Evolutionary conservation across 2,329 filamentous ascomycete genomes (phyloP), one percentile per base, ranked within the genome.

Genomic region (Diaporthe amygdali): DNA sequence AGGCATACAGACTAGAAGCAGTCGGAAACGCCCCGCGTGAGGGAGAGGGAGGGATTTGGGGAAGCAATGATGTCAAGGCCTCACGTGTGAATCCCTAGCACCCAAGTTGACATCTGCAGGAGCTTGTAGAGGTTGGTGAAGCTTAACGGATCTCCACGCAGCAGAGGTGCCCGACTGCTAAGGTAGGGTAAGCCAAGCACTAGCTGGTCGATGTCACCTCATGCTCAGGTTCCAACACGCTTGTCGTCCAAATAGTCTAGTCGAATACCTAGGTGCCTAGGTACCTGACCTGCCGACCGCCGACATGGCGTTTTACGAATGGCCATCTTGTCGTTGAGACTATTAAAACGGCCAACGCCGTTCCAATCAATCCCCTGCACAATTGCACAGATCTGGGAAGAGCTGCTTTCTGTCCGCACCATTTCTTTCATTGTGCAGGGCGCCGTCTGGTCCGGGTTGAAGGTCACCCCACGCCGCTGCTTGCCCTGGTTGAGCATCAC

Each of bases 61-160:
- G 12, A 12, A 25, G n/a, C 39, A 25, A 37, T 64, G 59, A 64
- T 63, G 59, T 64, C 59, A 63, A 61, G 10, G 56, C 56, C 56
- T 63, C 41, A 63, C 27, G 56, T 47, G 41, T 41, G 56, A 32
- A 7, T 6, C 20, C 25, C 56, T 63, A 63, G 39, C 39, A 30
- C 22, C 22, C 25, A 27, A 34, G 17, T 41, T 34, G 41, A 34
- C 27, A 34, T 61, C 41, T 22, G 10, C 32, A 25, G 27, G 17
- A 22, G 39, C 39, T 46, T 10, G 27, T 9, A 9, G 9, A 32
- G 27, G 34, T 41, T 4, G 8, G 17, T 20, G 5, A 22, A 46
- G 10, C 41, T 47, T 61, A 46, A 32, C 37, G 2, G 20, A 37
- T 1, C 32, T 22, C 20, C 1, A 55, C 10, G 8, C 20, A 25